A percentile compares a stretch with the other conserved stretches of the same genome.
phyloP scores from a whole-genome alignment of 2,329 filamentous ascomycete genomes.

The Aspergillus clavatus region DNA sequence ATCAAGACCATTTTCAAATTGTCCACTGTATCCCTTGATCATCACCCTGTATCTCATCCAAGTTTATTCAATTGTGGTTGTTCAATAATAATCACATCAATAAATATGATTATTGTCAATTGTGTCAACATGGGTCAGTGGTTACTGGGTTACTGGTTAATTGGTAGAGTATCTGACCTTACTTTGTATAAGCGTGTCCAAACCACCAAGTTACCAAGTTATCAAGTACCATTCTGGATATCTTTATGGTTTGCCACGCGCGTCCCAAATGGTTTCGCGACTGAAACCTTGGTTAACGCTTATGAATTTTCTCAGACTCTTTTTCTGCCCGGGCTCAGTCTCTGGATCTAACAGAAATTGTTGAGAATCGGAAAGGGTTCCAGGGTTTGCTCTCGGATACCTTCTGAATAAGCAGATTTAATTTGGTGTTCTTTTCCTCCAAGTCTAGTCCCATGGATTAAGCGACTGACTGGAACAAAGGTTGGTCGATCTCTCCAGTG shows the following conservation, averaged over 20 bases:
- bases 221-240: neutral
- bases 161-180: neutral
- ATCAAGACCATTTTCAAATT: too few species aligned
- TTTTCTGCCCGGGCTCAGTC: too few species aligned
- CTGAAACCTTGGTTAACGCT: constrained; percentile 1
- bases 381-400: constrained; percentile 12
- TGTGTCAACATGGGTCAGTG: too few species aligned
- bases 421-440: too few species aligned
- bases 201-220: neutral
- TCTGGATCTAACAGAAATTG: too few species aligned
- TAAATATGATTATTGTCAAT: too few species aligned
- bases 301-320: neutral
- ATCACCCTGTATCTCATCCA: too few species aligned
- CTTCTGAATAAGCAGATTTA: too few species aligned
- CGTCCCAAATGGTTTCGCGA: constrained; percentile 12
- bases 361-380: constrained; percentile 1
- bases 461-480: constrained; percentile 2
- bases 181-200: neutral
- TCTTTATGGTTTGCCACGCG: constrained; percentile 7
- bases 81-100: too few species aligned
- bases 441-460: constrained; percentile 13
- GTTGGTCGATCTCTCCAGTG: neutral
- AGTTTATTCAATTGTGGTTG: too few species aligned
- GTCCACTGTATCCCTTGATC: too few species aligned
- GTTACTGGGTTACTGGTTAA: neutral